phyloP scores from a whole-genome alignment of 768 basidiomycete species.

The Royoungia palumana region DNA sequence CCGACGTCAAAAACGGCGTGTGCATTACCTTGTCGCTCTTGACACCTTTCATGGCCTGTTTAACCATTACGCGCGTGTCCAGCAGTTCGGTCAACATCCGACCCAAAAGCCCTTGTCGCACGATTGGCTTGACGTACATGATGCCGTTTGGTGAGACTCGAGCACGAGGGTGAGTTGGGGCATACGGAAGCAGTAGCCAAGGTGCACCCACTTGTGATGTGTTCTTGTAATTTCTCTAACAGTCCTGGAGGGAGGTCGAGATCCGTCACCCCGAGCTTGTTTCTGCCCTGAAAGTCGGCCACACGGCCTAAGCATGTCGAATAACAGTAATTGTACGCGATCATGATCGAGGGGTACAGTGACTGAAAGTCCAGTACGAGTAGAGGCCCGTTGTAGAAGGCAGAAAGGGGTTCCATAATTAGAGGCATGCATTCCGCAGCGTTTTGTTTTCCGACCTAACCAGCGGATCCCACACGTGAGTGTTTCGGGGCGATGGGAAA shows the following conservation, averaged over 20 bases:
- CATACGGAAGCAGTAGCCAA: neutral
- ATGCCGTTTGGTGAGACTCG: conserved; percentile 94
- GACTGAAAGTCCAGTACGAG: conserved; percentile 96
- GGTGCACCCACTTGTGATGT: conserved; percentile 63
- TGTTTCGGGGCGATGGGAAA: neutral
- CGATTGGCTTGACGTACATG: conserved; percentile 82
- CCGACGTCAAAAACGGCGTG: neutral
- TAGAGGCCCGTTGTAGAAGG: conserved; percentile 89
- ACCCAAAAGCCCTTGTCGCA: conserved; percentile 80
- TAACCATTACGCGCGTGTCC: conserved; percentile 97
- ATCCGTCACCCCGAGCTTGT: conserved; percentile 85
- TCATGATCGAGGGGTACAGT: conserved; percentile 96
- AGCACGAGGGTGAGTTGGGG: neutral
- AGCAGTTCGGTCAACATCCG: conserved; percentile 92
- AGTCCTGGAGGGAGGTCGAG: conserved; percentile 65
- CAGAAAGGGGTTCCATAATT: conserved; percentile 91
- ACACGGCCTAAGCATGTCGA: conserved; percentile 94
- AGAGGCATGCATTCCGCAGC: conserved; percentile 95
- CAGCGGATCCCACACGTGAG: neutral
- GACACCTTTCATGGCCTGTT: conserved; percentile 87
- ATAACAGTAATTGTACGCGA: conserved; percentile 96
- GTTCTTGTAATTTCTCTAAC: conserved; percentile 64
- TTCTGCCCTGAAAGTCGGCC: conserved; percentile 78
- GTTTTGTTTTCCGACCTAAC: conserved; percentile 96
- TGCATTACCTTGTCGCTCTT: conserved; percentile 65